phyloP scores from a whole-genome alignment of 257 asterid species.

The Przewalskia tangutica region DNA sequence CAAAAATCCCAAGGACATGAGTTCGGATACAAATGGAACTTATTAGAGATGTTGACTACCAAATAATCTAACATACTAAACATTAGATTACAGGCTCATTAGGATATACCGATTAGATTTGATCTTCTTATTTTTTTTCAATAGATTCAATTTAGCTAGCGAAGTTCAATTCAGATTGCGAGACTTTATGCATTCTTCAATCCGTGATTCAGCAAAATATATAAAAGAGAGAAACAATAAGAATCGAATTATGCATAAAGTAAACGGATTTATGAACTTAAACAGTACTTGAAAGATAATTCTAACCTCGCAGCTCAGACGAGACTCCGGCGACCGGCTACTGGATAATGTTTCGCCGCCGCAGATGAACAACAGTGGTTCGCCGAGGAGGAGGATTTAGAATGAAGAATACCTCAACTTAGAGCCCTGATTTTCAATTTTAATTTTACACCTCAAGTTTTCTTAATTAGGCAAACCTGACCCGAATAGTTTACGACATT shows the following conservation, averaged over 20 bases:
- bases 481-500: neutral
- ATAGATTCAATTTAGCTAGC: neutral
- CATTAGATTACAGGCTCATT: neutral
- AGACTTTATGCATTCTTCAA: neutral
- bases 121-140: neutral
- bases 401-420: neutral
- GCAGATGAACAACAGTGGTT: neutral
- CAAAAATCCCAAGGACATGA: neutral
- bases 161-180: neutral
- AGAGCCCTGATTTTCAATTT: neutral
- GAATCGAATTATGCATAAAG: neutral
- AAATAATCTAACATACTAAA: neutral
- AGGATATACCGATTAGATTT: neutral
- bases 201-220: neutral
- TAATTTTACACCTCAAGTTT: neutral
- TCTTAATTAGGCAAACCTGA: too few relatives aligned
- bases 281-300: neutral
- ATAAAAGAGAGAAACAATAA: neutral
- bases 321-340: neutral
- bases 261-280: neutral
- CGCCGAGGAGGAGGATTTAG: neutral
- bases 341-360: too few relatives aligned
- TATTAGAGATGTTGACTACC: neutral
- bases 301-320: neutral
- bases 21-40: neutral